Conservation (phyloP, 2,329 filamentous ascomycete species). For the Colletotrichum lentis region DNA sequence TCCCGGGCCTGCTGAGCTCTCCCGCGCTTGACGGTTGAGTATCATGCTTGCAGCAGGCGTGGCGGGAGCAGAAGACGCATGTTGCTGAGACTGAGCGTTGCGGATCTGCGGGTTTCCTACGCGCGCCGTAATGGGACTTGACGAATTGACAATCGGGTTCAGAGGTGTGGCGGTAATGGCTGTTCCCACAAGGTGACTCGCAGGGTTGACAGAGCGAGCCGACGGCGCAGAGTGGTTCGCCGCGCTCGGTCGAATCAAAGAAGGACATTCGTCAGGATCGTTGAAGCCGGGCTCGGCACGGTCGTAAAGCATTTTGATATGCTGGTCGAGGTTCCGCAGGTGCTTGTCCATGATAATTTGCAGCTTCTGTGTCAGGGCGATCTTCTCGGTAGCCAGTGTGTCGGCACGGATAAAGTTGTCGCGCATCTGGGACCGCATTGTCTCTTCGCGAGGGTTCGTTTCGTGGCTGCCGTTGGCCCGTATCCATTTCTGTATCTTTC, state of each 20-base stretch:
- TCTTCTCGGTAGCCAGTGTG: constrained; percentile 77
- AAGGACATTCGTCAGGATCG: constrained; percentile 70
- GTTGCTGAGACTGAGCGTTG: constrained; percentile 58
- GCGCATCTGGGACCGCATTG: constrained; percentile 69
- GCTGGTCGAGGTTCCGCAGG: constrained; percentile 67
- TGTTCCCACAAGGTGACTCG: constrained; percentile 47
- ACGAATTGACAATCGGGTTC: constrained; percentile 49
- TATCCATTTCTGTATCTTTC: constrained; percentile 82
- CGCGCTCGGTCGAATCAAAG: constrained; percentile 65
- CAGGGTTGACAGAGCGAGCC: constrained; percentile 54
- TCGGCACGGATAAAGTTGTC: constrained; percentile 75
- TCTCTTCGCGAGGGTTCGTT: constrained; percentile 77
- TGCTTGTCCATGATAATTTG: constrained; percentile 69
- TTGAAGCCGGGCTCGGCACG: constrained; percentile 68
- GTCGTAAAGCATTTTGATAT: constrained; percentile 69
- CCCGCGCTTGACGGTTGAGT: constrained; percentile 63
- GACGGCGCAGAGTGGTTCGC: constrained; percentile 58
- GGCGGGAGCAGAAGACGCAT: constrained; percentile 65
- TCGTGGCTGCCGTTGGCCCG: constrained; percentile 77
- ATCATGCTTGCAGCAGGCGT: constrained; percentile 69
- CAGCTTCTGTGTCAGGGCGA: constrained; percentile 72
- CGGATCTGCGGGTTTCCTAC: constrained; percentile 58
- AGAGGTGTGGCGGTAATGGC: constrained; percentile 48
- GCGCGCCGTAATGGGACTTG: constrained; percentile 55
- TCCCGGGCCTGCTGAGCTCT: constrained; percentile 66